A percentile compares a stretch with the other conserved stretches of the same genome.
Conservation (phyloP, 208 protist genomes). For the Crithidia acanthocephali region DNA sequence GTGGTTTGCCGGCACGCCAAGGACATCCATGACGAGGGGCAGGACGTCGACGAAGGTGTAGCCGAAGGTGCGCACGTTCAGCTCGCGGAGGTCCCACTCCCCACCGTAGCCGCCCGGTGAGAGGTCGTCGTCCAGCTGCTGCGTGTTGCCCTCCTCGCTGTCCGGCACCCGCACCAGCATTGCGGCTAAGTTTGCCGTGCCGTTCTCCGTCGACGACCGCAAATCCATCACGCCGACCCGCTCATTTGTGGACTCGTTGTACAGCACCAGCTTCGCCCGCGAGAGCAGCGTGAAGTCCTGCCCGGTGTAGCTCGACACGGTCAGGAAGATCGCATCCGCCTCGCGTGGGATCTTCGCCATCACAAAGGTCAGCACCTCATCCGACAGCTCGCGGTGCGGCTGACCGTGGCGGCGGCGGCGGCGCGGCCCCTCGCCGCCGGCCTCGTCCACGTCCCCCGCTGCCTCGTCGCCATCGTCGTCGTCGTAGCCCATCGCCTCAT, state of each 20-base stretch:
- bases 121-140: background rate
- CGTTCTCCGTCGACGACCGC: conserved; percentile 55
- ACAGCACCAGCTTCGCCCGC: conserved; percentile 45
- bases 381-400: conserved; percentile 51
- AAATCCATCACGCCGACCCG: conserved; percentile 66
- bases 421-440: background rate
- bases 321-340: conserved; percentile 73
- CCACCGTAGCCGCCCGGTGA: background rate
- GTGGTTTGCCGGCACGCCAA: conserved; percentile 53
- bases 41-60: conserved; percentile 87
- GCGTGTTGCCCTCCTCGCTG: background rate
- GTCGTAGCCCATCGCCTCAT: conserved; percentile 39
- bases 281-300: conserved; percentile 63
- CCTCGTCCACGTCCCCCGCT: conserved; percentile 13
- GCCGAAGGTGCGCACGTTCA: conserved; percentile 78
- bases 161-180: conserved; percentile 67
- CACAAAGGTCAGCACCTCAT: conserved; percentile 81
- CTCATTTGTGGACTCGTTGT: conserved; percentile 76
- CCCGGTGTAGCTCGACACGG: conserved; percentile 81
- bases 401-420: conserved; percentile 7
- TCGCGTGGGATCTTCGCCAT: conserved; percentile 76
- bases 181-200: conserved; percentile 64
- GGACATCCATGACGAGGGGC: conserved; percentile 69
- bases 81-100: conserved; percentile 77
- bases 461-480: conserved; percentile 30